Evolutionary conservation across 169 alveolate species (phyloP), one percentile per base, ranked within the genome.

Genomic region (Plasmodium malariae): DNA sequence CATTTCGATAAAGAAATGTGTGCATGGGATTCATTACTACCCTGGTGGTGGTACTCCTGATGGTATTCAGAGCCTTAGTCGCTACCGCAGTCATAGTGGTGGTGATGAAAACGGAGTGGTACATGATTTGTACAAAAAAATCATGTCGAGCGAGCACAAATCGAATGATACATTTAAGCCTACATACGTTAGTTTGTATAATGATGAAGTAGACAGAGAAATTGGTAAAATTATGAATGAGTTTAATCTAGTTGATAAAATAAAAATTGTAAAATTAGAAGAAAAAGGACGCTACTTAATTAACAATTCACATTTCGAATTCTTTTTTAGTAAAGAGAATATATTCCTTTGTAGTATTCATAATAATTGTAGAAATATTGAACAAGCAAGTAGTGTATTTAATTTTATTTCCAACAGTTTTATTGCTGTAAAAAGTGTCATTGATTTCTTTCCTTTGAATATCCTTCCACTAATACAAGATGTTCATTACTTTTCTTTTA

Each of bases 1-100:
- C 17, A 48, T 78, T 43, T 78, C 89, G 4, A 37, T 78, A 26
- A 78, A 62, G 26, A 36, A 62, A 45, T 78, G 89, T 21, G 28
- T 45, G 43, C 40, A 28, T 78, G 89, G 89, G n/a, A 37, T 78
- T 78, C 76, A 78, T 32, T 78, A 28, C 17, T 78, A 63, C 26
- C 89, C 89, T 3, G 30, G 6, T 19, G 4, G 54, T n/a, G n/a
- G n/a, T n/a, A n/a, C n/a, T n/a, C n/a, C n/a, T n/a, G n/a, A n/a
- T n/a, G n/a, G n/a, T n/a, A n/a, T n/a, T n/a, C n/a, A n/a, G n/a
- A n/a, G n/a, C n/a, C n/a, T n/a, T n/a, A n/a, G n/a, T n/a, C n/a
- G n/a, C n/a, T n/a, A n/a, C n/a, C n/a, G n/a, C n/a, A n/a, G n/a
- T n/a, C n/a, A n/a, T n/a, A n/a, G n/a, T 3, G 30, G 6, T 19